Base-by-base conservation (phyloP, 1,284 basidiomycete genomes). In the Ceratobasidium sp. region DNA sequence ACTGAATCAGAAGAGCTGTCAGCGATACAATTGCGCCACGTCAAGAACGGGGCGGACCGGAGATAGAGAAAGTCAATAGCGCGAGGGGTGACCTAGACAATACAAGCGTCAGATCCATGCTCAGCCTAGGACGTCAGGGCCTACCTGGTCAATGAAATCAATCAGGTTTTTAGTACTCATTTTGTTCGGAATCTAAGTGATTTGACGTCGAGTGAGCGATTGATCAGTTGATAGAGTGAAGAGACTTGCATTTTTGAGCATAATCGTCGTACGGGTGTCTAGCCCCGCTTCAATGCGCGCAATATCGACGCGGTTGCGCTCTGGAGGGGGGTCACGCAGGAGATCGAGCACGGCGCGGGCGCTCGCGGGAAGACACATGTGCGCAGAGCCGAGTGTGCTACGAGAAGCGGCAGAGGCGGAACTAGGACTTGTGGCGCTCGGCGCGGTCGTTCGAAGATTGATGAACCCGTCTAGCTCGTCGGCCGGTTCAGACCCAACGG, bases 61-160 rank as follows among this genome's bases (percentile, higher is more conserved):
- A 95, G 82, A 82, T 95, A 95, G 77, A 95, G 84, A 80, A 95
- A 95, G 81, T 95, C 93, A 76, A 92, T 90, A 74, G 85, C 86
- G 65, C 90, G 84, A 24, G 88, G 87, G 79, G 89, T 76, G 16
- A 74, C 76, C 54, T 75, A 51, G 24, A 62, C 31, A 56, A 19
- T 58, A 58, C 34, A 63, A 74, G 56, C 59, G 27, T 27, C 39
- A 43, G 43, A 46, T 46, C 9, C 19, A 46, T 46, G 43, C 43
- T 46, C 43, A n/a, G n/a, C n/a, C n/a, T n/a, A n/a, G n/a, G n/a
- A n/a, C n/a, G n/a, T n/a, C n/a, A n/a, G n/a, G n/a, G n/a, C 73
- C 88, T 27, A 92, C 90, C 74, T 86, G 85, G 49, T 84, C 85
- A 77, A 94, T 92, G 79, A 89, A 93, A 49, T 81, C 81, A 78